A percentile compares a stretch with the other conserved stretches of the same genome.
phyloP scores from a whole-genome alignment of 306 rosid genomes.

The Pueraria montana region DNA sequence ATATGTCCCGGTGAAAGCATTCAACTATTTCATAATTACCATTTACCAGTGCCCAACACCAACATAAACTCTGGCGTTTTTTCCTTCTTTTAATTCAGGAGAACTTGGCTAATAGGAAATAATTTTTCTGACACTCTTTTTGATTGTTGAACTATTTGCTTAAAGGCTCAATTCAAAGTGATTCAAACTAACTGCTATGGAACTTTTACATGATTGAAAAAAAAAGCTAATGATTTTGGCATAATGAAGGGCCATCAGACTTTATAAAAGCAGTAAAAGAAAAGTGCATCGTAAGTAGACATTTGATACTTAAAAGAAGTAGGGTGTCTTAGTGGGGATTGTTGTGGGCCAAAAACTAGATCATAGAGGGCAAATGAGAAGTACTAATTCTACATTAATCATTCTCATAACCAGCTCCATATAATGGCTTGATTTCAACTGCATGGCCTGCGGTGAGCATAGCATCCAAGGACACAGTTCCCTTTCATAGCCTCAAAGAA shows the following conservation, averaged over 20 bases:
- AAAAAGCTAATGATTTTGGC: constrained; percentile 47
- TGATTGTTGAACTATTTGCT: background rate
- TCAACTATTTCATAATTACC: constrained; percentile 21
- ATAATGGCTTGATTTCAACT: constrained; percentile 33
- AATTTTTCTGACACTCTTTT: background rate
- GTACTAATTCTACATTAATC: background rate
- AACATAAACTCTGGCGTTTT: background rate
- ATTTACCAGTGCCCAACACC: background rate
- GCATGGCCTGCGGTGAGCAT: constrained; percentile 41
- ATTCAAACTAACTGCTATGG: constrained; percentile 8
- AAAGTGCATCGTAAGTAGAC: constrained; percentile 39
- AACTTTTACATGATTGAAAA: constrained; percentile 28
- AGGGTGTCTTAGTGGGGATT: constrained; percentile 21
- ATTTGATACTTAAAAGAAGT: constrained; percentile 19
- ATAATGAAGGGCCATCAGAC: constrained; percentile 48
- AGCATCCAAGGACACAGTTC: constrained; percentile 53
- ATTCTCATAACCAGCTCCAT: constrained; percentile 33
- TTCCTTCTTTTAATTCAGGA: background rate
- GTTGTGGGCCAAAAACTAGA: constrained; percentile 48
- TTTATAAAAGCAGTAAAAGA: constrained; percentile 42
- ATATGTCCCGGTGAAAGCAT: constrained; percentile 41
- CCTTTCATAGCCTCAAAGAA: constrained; percentile 25
- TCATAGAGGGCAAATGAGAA: constrained; percentile 8
- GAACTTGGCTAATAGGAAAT: background rate
- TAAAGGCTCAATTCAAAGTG: constrained; percentile 30